Percentiles rank a stretch among this genome's conserved stretches.
These are phyloP conservation scores for Oryza nivara DNA, from an alignment of 176 grass and related monocot species.

Conservation along the genomic window DNA sequence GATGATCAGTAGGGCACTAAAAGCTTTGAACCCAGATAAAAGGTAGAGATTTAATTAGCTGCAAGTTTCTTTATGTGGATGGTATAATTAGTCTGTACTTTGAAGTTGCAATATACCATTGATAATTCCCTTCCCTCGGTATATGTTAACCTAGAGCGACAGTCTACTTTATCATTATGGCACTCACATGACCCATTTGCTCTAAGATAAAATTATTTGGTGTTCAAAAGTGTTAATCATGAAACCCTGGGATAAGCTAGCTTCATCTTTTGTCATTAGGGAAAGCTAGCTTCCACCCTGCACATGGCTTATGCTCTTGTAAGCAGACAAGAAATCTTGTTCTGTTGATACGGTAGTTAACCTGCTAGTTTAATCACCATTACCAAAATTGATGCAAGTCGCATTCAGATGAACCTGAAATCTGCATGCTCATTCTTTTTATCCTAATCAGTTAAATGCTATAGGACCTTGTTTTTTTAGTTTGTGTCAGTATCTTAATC, in stretches of 20 bases:
- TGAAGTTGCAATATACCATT: conserved; percentile 22
- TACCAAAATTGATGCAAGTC: conserved; percentile 34
- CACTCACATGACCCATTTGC: conserved; percentile 56
- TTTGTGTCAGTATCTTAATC: conserved; percentile 34
- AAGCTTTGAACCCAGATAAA: conserved; percentile 33
- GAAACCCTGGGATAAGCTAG: conserved; percentile 45
- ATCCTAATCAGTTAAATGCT: conserved; percentile 37
- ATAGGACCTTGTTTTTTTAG: conserved; percentile 33
- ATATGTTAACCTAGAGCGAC: conserved; percentile 34
- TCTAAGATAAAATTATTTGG: conserved; percentile 42
- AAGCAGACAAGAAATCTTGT: conserved; percentile 66
- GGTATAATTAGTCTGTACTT: conserved; percentile 51
- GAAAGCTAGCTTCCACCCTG: conserved; percentile 46
- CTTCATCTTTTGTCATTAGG: conserved; percentile 41
- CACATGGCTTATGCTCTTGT: conserved; percentile 66
- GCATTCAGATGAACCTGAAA: conserved; percentile 51
- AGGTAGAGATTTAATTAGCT: conserved; percentile 27
- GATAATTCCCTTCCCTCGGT: conserved; percentile 39
- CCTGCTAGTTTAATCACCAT: conserved; percentile 53
- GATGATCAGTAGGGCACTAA: conserved; percentile 10
- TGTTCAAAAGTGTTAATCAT: conserved; percentile 63
- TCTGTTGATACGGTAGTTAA: conserved; percentile 51
- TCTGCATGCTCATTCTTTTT: conserved; percentile 32
- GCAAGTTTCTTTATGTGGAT: conserved; percentile 33
- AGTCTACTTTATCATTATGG: conserved; percentile 56